Evolutionary conservation across 345 rosid species (phyloP).

Genomic region (Euphorbia peplus): DNA sequence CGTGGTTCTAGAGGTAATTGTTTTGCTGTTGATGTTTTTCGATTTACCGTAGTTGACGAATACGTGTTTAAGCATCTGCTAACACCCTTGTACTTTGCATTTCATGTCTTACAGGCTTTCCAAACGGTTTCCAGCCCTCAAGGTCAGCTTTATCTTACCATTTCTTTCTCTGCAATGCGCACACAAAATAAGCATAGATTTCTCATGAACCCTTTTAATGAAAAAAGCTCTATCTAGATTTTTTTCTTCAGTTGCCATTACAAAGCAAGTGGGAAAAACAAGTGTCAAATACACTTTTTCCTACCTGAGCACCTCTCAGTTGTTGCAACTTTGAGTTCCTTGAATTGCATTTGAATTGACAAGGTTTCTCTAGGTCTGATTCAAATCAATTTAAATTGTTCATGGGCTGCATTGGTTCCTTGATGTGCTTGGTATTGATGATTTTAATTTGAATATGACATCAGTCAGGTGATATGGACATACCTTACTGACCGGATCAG

Average conservation of each 20-base stretch:
- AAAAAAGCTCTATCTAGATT: not conserved
- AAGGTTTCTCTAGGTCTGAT: too few relatives aligned
- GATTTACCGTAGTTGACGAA: not conserved
- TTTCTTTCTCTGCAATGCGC: not conserved
- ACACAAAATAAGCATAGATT: not conserved
- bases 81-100: not conserved
- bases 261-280: not conserved
- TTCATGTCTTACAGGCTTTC: conserved; percentile 21
- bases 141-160: conserved; percentile 18
- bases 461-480: too few relatives aligned
- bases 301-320: too few relatives aligned
- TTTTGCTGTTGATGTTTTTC: not conserved
- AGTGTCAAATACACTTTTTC: not conserved
- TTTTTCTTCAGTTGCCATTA: not conserved
- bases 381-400: too few relatives aligned
- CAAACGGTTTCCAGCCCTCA: conserved; percentile 11
- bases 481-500: too few relatives aligned
- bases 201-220: not conserved
- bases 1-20: conserved; percentile 26
- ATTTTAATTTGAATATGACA: too few relatives aligned
- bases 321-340: too few relatives aligned
- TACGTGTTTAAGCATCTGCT: not conserved
- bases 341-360: too few relatives aligned
- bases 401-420: too few relatives aligned
- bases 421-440: too few relatives aligned